Percentiles rank a stretch among this genome's conserved stretches.
Conservation (phyloP, 2,329 filamentous ascomycete genomes). For the Xylariaceae sp. region DNA sequence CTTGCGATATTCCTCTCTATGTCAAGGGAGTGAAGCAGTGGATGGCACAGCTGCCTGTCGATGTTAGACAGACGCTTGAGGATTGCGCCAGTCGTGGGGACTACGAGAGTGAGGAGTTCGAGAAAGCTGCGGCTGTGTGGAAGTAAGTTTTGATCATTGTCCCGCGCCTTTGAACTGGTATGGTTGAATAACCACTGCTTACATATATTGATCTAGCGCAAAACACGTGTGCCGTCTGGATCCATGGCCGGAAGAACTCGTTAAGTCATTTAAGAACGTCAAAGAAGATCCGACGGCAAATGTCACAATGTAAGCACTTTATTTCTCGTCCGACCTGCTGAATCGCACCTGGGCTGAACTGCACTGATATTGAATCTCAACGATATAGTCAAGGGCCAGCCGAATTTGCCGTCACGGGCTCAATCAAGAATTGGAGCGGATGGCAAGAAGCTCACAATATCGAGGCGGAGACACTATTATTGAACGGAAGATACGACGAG, state of each 20-base stretch:
- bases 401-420: slow-evolving; percentile 19
- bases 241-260: slow-evolving; percentile 9
- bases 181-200: not conserved
- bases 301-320: slow-evolving; percentile 20
- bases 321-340: too few species aligned
- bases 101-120: slow-evolving; percentile 13
- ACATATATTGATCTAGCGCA: not conserved
- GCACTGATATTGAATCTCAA: too few species aligned
- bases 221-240: slow-evolving; percentile 14
- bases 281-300: slow-evolving; percentile 15
- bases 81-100: slow-evolving; percentile 13
- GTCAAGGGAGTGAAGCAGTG: not conserved
- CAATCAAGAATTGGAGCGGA: slow-evolving; percentile 26
- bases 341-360: too few species aligned
- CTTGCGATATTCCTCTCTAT: not conserved
- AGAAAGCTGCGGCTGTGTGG: slow-evolving; percentile 6
- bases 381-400: slow-evolving; percentile 7
- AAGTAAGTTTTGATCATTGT: not conserved
- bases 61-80: slow-evolving; percentile 4
- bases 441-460: slow-evolving; percentile 26
- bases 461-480: slow-evolving; percentile 31
- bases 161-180: not conserved
- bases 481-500: slow-evolving; percentile 35
- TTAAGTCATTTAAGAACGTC: slow-evolving; percentile 5
- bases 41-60: slow-evolving; percentile 5